These are phyloP conservation scores for Closterium sp. DNA, from an alignment of 139 green algal genomes.

Conservation along the genomic window DNA sequence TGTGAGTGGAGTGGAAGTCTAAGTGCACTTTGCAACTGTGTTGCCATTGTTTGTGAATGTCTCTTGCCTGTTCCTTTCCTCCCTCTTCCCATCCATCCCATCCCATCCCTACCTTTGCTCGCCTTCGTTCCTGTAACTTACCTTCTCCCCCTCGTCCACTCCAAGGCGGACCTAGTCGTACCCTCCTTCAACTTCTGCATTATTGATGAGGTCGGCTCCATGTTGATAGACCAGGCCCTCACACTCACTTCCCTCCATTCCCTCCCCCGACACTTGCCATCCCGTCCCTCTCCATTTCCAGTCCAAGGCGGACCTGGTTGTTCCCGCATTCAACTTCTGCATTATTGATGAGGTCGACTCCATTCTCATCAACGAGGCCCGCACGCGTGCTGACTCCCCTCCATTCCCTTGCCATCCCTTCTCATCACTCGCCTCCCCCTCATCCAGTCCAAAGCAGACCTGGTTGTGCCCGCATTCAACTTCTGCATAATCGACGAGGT, in stretches of 20 bases:
- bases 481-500: conserved; percentile 98
- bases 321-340: conserved; percentile 86
- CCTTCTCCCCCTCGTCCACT: neutral
- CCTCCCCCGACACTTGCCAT: neutral
- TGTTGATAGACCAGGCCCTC: conserved; percentile 93
- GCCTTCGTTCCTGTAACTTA: neutral
- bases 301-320: conserved; percentile 55
- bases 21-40: too few species aligned
- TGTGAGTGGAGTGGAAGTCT: too few species aligned
- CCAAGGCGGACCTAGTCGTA: neutral
- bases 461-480: conserved; percentile 86
- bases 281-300: too few species aligned
- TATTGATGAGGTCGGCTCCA: conserved; percentile 96
- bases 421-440: neutral
- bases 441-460: conserved; percentile 59
- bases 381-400: conserved; percentile 66
- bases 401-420: neutral
- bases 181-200: conserved; percentile 72
- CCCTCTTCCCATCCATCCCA: neutral
- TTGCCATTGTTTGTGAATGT: neutral
- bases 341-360: conserved; percentile 97
- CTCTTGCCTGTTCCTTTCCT: too few species aligned
- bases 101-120: neutral
- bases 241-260: conserved; percentile 62
- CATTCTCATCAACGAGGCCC: conserved; percentile 94